Base-by-base conservation (phyloP, 2,329 filamentous ascomycete genomes). In the Metarhizium anisopliae region DNA sequence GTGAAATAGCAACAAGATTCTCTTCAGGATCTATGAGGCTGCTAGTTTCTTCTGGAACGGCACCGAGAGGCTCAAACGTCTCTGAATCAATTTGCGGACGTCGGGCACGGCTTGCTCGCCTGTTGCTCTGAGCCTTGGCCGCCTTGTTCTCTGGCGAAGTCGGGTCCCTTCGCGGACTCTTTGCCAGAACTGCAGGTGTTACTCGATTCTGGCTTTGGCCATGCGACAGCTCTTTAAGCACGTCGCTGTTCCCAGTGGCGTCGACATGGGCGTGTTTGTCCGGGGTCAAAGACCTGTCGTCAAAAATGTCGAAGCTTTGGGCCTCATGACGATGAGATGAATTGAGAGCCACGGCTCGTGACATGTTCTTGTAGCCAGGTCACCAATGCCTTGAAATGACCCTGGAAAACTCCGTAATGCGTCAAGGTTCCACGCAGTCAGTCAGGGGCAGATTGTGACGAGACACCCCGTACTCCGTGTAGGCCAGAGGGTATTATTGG, bases 41-140 rank as follows among this genome's bases (percentile, higher is more conserved):
- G 35, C 50, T 60, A 45, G 63, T 56, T 57, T 69, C 68, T 51
- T 70, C 68, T 42, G 62, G 57, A n/a, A 69, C 66, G 14, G 61
- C 62, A 60, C 66, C 63, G 32, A 70, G 63, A 51, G 68, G 67
- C 55, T 68, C 66, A 56, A 72, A 72, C 1, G 62, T 68, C 32
- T 69, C 64, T n/a, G 59, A 54, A 35, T 67, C 64, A 51, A 68
- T 60, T 36, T 63, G 61, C 18, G 67, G 64, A n/a, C 68, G 70
- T 42, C 66, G 66, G 57, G 50, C 55, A 18, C 63, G 64, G 51
- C 58, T 52, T 53, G 60, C 58, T 51, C 63, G 63, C 52, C 64
- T 54, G 35, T 51, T 29, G 29, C 50, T 36, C 49, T 59, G 59
- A 20, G 52, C 10, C 45, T 60, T 61, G 49, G 43, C 40, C 38